Percentiles rank a stretch among this genome's conserved stretches.
Evolutionary conservation across 164 flowering plant species (phyloP).

Genomic region (Hamamelis virginiana): DNA sequence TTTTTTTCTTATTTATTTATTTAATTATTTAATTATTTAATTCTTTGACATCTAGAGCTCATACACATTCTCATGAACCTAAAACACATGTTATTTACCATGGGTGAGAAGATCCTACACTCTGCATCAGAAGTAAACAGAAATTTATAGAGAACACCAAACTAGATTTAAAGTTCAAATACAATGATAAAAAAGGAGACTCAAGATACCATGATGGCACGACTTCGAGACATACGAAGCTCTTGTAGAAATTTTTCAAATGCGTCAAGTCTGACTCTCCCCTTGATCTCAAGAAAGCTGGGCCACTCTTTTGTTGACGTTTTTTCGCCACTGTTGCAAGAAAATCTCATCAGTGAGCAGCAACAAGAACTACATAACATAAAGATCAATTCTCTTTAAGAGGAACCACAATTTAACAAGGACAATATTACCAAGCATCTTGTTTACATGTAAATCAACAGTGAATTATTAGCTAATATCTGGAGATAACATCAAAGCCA

Average conservation of each 20-base stretch:
- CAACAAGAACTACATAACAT: neutral
- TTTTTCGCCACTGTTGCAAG: slow-evolving; percentile 80
- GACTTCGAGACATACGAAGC: slow-evolving; percentile 86
- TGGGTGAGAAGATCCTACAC: neutral
- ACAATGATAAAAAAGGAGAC: slow-evolving; percentile 11
- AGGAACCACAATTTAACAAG: no score
- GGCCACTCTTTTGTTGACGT: slow-evolving; percentile 77
- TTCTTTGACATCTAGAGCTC: neutral
- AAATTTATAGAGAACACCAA: neutral
- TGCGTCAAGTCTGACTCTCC: slow-evolving; percentile 89
- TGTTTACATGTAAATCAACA: no score
- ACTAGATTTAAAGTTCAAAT: neutral
- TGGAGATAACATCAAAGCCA: no score
- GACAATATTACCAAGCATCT: no score
- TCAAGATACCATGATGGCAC: slow-evolving; percentile 86
- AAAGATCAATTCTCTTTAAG: neutral
- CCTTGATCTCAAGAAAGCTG: slow-evolving; percentile 74
- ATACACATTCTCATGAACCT: neutral
- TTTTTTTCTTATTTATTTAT: neutral
- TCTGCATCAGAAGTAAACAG: neutral
- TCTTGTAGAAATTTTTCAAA: slow-evolving; percentile 89
- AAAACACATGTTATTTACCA: neutral
- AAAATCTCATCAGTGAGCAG: slow-evolving; percentile 12
- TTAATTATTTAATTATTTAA: no score
- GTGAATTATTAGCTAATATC: no score